Conservation (phyloP, 2,329 filamentous ascomycete species). For the Cordyceps tenuipes region DNA sequence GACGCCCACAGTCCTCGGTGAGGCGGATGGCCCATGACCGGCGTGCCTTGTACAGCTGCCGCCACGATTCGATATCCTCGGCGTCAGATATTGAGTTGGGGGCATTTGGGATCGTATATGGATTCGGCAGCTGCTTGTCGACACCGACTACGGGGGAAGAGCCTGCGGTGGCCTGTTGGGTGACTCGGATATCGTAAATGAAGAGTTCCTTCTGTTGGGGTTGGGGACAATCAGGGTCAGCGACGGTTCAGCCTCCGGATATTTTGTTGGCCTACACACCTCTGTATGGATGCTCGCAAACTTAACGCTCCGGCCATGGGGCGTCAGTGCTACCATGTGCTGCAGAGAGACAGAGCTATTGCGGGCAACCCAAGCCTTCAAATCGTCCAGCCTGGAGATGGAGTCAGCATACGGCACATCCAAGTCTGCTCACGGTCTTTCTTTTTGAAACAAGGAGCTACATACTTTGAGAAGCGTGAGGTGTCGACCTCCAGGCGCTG, state of each 20-base stretch:
- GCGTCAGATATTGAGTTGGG: constrained; percentile 80
- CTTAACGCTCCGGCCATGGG: constrained; percentile 76
- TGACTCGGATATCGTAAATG: constrained; percentile 78
- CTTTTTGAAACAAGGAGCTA: not conserved
- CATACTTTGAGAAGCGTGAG: constrained; percentile 65
- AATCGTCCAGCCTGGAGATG: constrained; percentile 62
- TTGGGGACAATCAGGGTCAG: constrained; percentile 8
- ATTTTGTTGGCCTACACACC: constrained; percentile 37
- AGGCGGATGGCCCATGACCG: constrained; percentile 70
- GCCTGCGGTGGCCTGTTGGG: constrained; percentile 45
- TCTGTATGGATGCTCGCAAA: constrained; percentile 71
- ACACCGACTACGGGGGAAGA: constrained; percentile 35
- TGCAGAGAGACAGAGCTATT: constrained; percentile 65
- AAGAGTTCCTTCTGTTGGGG: constrained; percentile 79
- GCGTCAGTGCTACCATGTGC: constrained; percentile 80
- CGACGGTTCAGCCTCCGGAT: not conserved
- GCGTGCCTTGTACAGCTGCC: constrained; percentile 72
- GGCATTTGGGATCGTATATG: constrained; percentile 52
- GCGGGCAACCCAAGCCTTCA: constrained; percentile 72
- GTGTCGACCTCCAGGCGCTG: constrained; percentile 74
- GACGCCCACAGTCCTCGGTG: constrained; percentile 58
- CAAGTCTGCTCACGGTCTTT: not conserved
- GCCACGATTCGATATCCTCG: constrained; percentile 79
- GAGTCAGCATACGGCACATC: constrained; percentile 15
- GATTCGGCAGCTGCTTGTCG: constrained; percentile 43